A percentile compares a stretch with the other conserved stretches of the same genome.
phyloP scores from a whole-genome alignment of 1,284 basidiomycete genomes.

The Austroboletus olivaceoglutinosus region DNA sequence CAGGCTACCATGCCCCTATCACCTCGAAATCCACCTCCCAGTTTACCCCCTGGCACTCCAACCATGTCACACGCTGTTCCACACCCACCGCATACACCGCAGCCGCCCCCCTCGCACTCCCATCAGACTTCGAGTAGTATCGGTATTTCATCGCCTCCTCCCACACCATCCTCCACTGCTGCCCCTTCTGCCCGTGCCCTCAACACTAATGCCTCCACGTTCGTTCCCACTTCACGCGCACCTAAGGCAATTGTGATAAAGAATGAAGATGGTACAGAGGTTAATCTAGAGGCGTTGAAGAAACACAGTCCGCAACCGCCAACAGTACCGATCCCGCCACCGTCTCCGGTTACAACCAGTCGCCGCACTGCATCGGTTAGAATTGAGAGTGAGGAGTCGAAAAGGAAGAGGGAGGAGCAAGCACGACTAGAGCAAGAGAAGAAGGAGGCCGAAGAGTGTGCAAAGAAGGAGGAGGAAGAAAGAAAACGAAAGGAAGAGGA shows the following conservation, averaged over 20 bases:
- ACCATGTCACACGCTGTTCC: constrained; percentile 57
- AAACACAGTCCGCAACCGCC: constrained; percentile 44
- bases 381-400: constrained; percentile 59
- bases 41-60: constrained; percentile 62
- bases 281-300: constrained; percentile 54
- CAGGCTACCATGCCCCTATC: constrained; percentile 56
- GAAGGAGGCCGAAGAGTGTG: constrained; percentile 37
- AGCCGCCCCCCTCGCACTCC: constrained; percentile 49
- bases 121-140: constrained; percentile 49
- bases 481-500: constrained; percentile 21
- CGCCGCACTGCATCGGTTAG: constrained; percentile 40
- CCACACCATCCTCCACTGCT: constrained; percentile 57
- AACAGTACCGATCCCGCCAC: constrained; percentile 43
- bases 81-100: constrained; percentile 46
- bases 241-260: constrained; percentile 40
- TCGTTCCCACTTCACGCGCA: constrained; percentile 48
- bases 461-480: constrained; percentile 33
- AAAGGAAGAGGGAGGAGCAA: constrained; percentile 50
- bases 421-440: constrained; percentile 46
- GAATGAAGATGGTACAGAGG: constrained; percentile 54
- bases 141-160: constrained; percentile 61
- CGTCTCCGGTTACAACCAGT: constrained; percentile 37
- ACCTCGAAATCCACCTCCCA: constrained; percentile 56
- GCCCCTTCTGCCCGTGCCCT: constrained; percentile 44
- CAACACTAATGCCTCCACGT: constrained; percentile 60